Evolutionary conservation across 1,139 yeast species (phyloP).

Genomic region (Arxiozyma bovina): DNA sequence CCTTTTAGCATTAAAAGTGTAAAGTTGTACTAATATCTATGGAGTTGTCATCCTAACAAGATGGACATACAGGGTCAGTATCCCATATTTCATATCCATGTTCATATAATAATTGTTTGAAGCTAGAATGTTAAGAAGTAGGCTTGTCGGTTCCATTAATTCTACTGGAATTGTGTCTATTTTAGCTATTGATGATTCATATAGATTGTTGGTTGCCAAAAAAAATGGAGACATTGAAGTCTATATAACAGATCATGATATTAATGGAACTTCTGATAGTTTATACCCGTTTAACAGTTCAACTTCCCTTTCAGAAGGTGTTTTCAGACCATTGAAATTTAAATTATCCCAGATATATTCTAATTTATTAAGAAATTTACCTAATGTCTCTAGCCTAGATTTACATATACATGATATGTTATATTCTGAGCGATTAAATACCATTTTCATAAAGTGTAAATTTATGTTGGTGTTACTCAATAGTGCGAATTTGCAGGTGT

Average conservation of each 20-base stretch:
- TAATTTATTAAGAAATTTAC: slow-evolving; percentile 16
- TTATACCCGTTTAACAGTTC: not conserved
- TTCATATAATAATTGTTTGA: not conserved
- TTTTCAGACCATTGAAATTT: not conserved
- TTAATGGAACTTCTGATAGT: not conserved
- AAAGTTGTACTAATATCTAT: no score
- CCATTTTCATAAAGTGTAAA: slow-evolving; percentile 25
- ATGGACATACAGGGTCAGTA: not conserved
- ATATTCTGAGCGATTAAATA: slow-evolving; percentile 21
- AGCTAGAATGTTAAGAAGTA: slow-evolving; percentile 17
- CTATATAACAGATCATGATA: slow-evolving; percentile 17
- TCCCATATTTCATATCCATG: not conserved
- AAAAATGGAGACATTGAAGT: slow-evolving; percentile 25
- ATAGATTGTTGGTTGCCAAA: slow-evolving; percentile 22
- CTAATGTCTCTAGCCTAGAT: slow-evolving; percentile 8
- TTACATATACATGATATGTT: slow-evolving; percentile 14
- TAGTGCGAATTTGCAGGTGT: slow-evolving; percentile 25
- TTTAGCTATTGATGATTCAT: slow-evolving; percentile 20
- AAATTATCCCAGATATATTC: slow-evolving; percentile 25
- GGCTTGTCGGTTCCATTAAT: slow-evolving; percentile 12
- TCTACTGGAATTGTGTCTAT: slow-evolving; percentile 19
- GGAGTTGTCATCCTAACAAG: not conserved
- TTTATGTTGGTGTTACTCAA: slow-evolving; percentile 22
- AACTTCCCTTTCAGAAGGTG: not conserved
- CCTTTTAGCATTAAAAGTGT: no score